A percentile compares a stretch with the other conserved stretches of the same genome.
These are phyloP conservation scores for Sphaerulina vaccinii DNA, from an alignment of 2,329 filamentous ascomycete genomes.

Conservation along the genomic window DNA sequence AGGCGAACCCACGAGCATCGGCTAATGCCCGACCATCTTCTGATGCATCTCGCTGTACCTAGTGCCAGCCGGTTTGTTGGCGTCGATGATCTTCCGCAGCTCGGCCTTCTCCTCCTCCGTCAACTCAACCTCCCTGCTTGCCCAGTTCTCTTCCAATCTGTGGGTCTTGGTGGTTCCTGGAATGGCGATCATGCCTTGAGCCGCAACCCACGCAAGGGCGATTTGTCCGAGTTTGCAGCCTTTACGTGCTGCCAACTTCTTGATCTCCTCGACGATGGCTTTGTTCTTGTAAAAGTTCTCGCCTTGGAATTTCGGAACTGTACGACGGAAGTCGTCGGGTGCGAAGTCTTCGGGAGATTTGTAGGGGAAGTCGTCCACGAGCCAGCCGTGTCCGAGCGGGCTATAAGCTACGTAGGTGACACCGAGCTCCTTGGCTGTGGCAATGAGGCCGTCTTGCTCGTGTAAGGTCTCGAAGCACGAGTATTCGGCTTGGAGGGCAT, in stretches of 20 bases:
- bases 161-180: conserved; percentile 25
- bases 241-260: conserved; percentile 26
- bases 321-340: conserved; percentile 31
- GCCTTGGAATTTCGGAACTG: conserved; percentile 32
- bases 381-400: conserved; percentile 42
- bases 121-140: conserved; percentile 27
- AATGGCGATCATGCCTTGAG: conserved; percentile 31
- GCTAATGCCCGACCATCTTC: too few relatives aligned
- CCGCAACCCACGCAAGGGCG: conserved; percentile 30
- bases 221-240: conserved; percentile 27
- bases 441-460: conserved; percentile 44
- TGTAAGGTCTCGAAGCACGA: conserved; percentile 49
- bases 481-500: conserved; percentile 54
- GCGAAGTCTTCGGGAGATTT: conserved; percentile 45
- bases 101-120: conserved; percentile 43
- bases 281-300: conserved; percentile 34
- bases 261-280: conserved; percentile 31
- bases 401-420: conserved; percentile 41
- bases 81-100: conserved; percentile 43
- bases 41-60: too few relatives aligned
- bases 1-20: too few relatives aligned
- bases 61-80: conserved; percentile 40
- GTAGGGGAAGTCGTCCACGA: too few relatives aligned
- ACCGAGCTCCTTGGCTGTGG: conserved; percentile 48
- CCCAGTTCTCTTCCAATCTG: conserved; percentile 27